Evolutionary conservation across 2,329 filamentous ascomycete species (phyloP).

Genomic region (Arthrobotrys iridis): DNA sequence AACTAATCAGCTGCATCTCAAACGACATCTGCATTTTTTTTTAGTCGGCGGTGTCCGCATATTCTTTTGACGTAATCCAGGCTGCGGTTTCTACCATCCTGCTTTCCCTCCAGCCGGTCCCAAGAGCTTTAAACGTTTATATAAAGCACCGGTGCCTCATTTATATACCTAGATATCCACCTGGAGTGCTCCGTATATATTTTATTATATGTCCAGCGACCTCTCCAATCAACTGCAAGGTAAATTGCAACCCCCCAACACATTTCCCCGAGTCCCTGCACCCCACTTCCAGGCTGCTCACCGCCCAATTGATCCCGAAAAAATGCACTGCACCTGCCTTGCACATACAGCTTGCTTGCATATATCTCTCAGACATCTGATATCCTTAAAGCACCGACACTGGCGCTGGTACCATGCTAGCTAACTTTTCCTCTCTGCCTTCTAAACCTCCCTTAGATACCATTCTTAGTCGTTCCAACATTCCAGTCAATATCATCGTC

Average conservation of each 20-base stretch:
- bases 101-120: background rate
- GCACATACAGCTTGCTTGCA: conserved; percentile 39
- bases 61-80: conserved; percentile 21
- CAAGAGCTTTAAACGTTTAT: background rate
- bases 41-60: background rate
- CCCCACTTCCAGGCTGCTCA: conserved; percentile 31
- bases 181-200: background rate
- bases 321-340: conserved; percentile 24
- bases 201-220: conserved; percentile 24
- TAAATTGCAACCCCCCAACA: conserved; percentile 54
- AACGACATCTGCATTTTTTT: background rate
- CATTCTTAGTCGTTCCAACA: conserved; percentile 1
- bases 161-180: too few relatives aligned
- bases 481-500: background rate
- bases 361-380: conserved; percentile 20
- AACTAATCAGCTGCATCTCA: background rate
- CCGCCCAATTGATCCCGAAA: conserved; percentile 8
- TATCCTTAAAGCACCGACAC: background rate
- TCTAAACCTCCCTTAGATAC: background rate
- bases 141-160: conserved; percentile 3
- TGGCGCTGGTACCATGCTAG: background rate
- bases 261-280: conserved; percentile 35
- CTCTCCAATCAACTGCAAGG: conserved; percentile 41
- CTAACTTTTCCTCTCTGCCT: conserved; percentile 1
- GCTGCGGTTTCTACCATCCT: background rate